Conservation (phyloP, 352 stramenopile species). For the Globisporangium nagaii region DNA sequence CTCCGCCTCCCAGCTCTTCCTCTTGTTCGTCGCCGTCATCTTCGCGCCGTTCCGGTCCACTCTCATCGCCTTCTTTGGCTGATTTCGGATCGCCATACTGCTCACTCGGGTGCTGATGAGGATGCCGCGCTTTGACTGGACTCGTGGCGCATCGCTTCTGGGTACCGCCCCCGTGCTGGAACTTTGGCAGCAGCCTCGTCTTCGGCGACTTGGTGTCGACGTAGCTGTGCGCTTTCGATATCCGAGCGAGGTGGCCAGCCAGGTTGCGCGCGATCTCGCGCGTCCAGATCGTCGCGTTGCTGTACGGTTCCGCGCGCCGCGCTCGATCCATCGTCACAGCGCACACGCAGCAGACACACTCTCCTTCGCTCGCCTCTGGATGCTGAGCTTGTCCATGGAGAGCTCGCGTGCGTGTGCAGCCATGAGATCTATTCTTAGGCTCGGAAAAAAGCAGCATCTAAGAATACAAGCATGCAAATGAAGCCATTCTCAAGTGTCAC, state of each 20-base stretch:
- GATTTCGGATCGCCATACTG: not conserved
- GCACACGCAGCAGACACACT: not conserved
- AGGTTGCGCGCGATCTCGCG: slow-evolving; percentile 67
- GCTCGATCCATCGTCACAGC: slow-evolving; percentile 47
- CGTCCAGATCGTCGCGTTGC: slow-evolving; percentile 72
- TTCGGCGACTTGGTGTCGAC: slow-evolving; percentile 68
- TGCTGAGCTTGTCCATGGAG: not conserved
- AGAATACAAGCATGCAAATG: not conserved
- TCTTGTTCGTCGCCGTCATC: slow-evolving; percentile 11
- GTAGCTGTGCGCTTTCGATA: slow-evolving; percentile 68
- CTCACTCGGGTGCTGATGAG: not conserved
- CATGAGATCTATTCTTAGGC: slow-evolving; percentile 1
- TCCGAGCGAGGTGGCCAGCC: slow-evolving; percentile 53
- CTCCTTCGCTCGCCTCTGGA: not conserved
- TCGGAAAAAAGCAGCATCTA: not conserved
- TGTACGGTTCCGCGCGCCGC: slow-evolving; percentile 69
- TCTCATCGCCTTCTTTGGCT: not conserved
- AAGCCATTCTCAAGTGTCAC: not conserved
- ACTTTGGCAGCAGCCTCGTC: slow-evolving; percentile 39
- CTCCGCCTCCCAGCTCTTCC: no score
- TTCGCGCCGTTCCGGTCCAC: not conserved
- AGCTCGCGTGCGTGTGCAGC: not conserved
- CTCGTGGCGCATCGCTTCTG: slow-evolving; percentile 45
- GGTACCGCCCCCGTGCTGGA: slow-evolving; percentile 23
- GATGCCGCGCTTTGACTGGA: slow-evolving; percentile 31